Conservation (phyloP, 2,329 filamentous ascomycete genomes). For the Neonectria hederae region DNA sequence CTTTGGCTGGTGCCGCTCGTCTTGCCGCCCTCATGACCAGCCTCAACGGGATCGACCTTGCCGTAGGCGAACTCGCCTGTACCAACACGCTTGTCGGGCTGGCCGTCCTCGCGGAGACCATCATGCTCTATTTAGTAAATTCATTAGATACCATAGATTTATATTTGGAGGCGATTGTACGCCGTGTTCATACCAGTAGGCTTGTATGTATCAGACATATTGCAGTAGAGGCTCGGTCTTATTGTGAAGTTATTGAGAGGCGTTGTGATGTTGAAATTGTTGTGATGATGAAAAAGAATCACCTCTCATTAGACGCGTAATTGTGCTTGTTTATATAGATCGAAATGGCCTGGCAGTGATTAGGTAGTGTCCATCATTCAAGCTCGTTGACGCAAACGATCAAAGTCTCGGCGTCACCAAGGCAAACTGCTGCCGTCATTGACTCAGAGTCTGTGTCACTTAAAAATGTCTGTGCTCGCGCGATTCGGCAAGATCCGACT, state of each 20-base stretch:
- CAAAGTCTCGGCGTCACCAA: neutral
- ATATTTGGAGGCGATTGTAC: neutral
- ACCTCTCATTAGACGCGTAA: neutral
- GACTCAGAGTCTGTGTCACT: neutral
- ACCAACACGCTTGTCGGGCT: slow-evolving; percentile 35
- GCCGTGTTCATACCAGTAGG: neutral
- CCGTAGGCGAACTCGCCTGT: slow-evolving; percentile 38
- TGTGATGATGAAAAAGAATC: neutral
- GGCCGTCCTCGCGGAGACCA: slow-evolving; percentile 36
- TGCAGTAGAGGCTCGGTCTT: neutral
- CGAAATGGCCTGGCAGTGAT: neutral
- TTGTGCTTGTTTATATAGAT: neutral
- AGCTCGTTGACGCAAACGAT: neutral
- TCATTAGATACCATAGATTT: neutral
- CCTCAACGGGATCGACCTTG: slow-evolving; percentile 36
- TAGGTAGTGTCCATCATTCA: neutral
- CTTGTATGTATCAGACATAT: neutral
- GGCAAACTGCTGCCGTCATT: neutral
- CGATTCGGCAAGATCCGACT: neutral
- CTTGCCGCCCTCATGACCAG: slow-evolving; percentile 33
- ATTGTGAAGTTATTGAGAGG: neutral
- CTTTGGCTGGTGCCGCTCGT: slow-evolving; percentile 11
- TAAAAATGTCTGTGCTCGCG: neutral
- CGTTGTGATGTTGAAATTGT: neutral
- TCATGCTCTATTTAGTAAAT: slow-evolving; percentile 25